These are phyloP conservation scores for Chamaecyparis obtusa DNA, from an alignment of 75 land plant species.

Conservation along the genomic window DNA sequence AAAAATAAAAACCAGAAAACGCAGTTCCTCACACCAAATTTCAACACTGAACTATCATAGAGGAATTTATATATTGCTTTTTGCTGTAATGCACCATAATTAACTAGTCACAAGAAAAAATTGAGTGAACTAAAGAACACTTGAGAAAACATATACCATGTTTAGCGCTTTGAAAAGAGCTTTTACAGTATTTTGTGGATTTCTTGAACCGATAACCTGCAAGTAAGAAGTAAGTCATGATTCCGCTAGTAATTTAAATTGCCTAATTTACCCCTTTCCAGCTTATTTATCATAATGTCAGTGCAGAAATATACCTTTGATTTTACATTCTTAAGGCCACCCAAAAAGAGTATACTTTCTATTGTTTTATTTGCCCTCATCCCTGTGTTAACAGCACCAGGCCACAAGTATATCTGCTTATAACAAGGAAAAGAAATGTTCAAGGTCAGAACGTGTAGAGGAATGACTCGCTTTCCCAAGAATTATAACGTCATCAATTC, in stretches of 20 bases:
- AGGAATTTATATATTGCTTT: background rate
- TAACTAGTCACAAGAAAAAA: background rate
- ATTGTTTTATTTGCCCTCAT: conserved; percentile 76
- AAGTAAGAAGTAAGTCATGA: conserved; percentile 9
- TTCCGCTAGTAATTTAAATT: background rate
- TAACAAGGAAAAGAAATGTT: background rate
- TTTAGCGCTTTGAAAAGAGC: conserved; percentile 85
- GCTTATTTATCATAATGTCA: background rate
- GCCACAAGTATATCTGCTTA: conserved; percentile 82
- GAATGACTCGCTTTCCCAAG: conserved; percentile 7
- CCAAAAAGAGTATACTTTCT: conserved; percentile 64
- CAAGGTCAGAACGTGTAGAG: background rate
- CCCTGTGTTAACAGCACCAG: conserved; percentile 66
- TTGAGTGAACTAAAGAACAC: background rate
- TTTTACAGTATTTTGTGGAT: conserved; percentile 80
- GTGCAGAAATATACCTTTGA: conserved; percentile 60
- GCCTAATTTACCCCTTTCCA: background rate
- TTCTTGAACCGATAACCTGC: conserved; percentile 86
- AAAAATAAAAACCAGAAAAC: background rate
- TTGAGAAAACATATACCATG: conserved; percentile 42
- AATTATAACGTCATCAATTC: background rate
- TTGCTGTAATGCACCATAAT: background rate
- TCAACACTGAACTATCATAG: background rate
- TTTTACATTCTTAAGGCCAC: conserved; percentile 84
- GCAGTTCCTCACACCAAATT: background rate